Percentiles rank a stretch among this genome's conserved stretches.
These are phyloP conservation scores for Cyclotella cryptica DNA, from an alignment of 108 stramenopile species.

Conservation along the genomic window DNA sequence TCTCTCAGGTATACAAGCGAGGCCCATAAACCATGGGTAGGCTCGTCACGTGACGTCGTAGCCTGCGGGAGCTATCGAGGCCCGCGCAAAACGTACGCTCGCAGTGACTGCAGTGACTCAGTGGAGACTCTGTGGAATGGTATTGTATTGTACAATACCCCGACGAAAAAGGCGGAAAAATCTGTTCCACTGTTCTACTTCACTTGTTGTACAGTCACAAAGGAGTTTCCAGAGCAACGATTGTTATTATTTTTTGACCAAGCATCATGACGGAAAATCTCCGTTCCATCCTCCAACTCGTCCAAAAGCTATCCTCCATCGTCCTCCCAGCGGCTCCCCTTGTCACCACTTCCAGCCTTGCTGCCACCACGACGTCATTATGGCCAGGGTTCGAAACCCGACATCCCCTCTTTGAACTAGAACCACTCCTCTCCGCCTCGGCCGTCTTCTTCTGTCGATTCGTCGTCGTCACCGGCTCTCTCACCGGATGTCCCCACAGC, in stretches of 20 bases:
- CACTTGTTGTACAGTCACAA: background rate
- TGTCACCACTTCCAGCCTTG: conserved; percentile 15
- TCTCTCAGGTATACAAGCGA: too few species aligned
- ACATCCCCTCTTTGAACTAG: conserved; percentile 40
- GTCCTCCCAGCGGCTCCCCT: conserved; percentile 37
- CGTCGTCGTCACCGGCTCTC: conserved; percentile 56
- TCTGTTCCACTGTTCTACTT: background rate
- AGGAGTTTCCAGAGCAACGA: too few species aligned
- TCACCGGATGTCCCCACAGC: conserved; percentile 9
- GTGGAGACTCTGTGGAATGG: too few species aligned
- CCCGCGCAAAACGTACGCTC: too few species aligned
- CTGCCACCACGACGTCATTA: background rate
- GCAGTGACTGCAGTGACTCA: too few species aligned
- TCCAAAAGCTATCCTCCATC: conserved; percentile 3
- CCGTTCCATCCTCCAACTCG: background rate
- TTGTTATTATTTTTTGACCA: too few species aligned
- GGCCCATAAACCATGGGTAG: too few species aligned
- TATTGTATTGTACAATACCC: too few species aligned
- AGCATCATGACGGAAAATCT: background rate
- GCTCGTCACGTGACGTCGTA: too few species aligned
- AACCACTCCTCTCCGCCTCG: conserved; percentile 63
- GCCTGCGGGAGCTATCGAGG: too few species aligned
- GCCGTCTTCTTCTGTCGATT: conserved; percentile 78
- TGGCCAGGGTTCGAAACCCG: background rate
- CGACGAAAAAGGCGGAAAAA: too few species aligned